A percentile compares a stretch with the other conserved stretches of the same genome.
Evolutionary conservation across 768 basidiomycete genomes (phyloP).

Genomic region (Suillus ampliporus): DNA sequence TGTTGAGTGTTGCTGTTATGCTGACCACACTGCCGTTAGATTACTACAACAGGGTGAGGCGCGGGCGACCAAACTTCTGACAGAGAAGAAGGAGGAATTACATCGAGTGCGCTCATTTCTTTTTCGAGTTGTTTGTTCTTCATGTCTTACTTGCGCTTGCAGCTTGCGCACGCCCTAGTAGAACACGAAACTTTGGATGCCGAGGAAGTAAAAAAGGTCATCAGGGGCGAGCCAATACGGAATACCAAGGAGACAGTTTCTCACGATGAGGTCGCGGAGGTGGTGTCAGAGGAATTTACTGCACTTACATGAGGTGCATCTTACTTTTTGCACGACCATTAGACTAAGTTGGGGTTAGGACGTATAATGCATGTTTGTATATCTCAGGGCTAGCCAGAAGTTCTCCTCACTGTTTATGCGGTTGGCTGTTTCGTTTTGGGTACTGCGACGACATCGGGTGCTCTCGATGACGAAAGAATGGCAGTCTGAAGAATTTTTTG

Average conservation of each 20-base stretch:
- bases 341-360: constrained; percentile 17
- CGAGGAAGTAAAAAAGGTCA: constrained; percentile 85
- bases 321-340: constrained; percentile 10
- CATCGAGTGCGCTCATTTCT: constrained; percentile 58
- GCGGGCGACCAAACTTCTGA: constrained; percentile 68
- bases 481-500: not conserved
- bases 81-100: constrained; percentile 72
- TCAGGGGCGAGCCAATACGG: constrained; percentile 83
- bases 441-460: not conserved
- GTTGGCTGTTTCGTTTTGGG: not conserved
- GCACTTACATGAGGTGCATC: constrained; percentile 18
- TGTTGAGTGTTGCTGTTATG: not conserved
- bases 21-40: constrained; percentile 31
- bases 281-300: constrained; percentile 13
- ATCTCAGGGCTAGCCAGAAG: constrained; percentile 8
- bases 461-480: not conserved
- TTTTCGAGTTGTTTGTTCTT: not conserved
- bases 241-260: constrained; percentile 68
- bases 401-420: not conserved
- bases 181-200: constrained; percentile 93
- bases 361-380: constrained; percentile 20
- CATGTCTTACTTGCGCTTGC: constrained; percentile 9
- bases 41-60: constrained; percentile 73
- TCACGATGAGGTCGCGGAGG: constrained; percentile 43
- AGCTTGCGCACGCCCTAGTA: constrained; percentile 91